Base-by-base conservation (phyloP, 495 filamentous ascomycete species). In the Penicillium lagena region DNA sequence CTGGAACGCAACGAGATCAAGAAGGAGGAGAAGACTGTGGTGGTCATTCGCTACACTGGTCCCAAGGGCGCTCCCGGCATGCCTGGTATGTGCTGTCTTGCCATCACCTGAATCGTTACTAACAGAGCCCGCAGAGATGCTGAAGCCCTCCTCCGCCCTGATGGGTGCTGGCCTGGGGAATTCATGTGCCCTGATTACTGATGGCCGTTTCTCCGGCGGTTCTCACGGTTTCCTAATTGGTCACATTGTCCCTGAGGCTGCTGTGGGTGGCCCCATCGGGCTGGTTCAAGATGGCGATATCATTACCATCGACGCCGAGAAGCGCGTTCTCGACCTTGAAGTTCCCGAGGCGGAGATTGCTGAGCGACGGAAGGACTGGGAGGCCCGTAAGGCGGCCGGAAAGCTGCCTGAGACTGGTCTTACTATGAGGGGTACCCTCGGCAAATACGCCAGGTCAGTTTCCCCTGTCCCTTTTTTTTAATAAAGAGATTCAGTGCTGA, bases 1-100 rank as follows among this genome's bases (percentile, higher is more conserved):
- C 79, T 91, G 15, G 87, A 91, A 70, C 71, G 75, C 38, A 84
- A 84, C 28, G 86, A 89, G 46, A 86, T 97, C 64, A 90, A 86
- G 71, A 91, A 94, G 75, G 91, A 90, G 48, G 91, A 98, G 67
- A 97, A 96, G 74, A 94, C 87, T 1, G 94, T 98, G 29, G 91
- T 96, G 37, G 82, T 97, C 38, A 97, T 98, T 72, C 87, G 93
- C 39, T 96, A 98, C 73, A 89, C 91, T 56, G 93, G 93, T 0
- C 93, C 93, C 29, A 90, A 88, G 63, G 93, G 93, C 57, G 93
- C 90, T 1, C 93, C 93, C 5, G 93, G 93, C 29, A 98, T 98
- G 93, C 93, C 93, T 49, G 63, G 65, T 68, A 58, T 9, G 87
- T 56, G 28, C 40, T 33, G 29, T 27, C 1, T 5, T 22, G 17